These are phyloP conservation scores for Melampsora americana DNA, from an alignment of 1,284 basidiomycete species.

Conservation along the genomic window DNA sequence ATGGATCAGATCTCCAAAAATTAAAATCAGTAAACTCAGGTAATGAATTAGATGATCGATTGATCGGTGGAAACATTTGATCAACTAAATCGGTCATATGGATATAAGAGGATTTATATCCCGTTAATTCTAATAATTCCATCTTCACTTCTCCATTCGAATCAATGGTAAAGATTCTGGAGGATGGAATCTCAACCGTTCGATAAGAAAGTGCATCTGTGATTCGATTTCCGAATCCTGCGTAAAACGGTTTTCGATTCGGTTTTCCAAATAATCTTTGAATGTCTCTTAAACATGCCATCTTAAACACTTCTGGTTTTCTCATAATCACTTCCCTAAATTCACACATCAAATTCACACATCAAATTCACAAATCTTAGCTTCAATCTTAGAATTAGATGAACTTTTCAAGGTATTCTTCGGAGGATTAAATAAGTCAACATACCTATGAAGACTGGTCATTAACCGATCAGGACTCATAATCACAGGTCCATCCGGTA, in stretches of 20 bases:
- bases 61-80: constrained; percentile 95
- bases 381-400: no score
- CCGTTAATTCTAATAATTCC: constrained; percentile 89
- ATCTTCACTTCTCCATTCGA: constrained; percentile 93
- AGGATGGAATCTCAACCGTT: constrained; percentile 88
- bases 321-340: constrained; percentile 75
- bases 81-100: constrained; percentile 98
- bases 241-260: constrained; percentile 72
- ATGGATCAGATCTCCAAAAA: constrained; percentile 69
- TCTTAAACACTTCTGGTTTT: constrained; percentile 99
- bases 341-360: not conserved
- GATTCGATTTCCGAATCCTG: constrained; percentile 97
- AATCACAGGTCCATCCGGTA: constrained; percentile 96
- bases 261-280: constrained; percentile 75
- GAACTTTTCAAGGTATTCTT: no score
- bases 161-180: constrained; percentile 96
- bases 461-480: constrained; percentile 98
- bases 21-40: constrained; percentile 96
- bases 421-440: no score
- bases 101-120: constrained; percentile 95
- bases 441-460: constrained; percentile 83
- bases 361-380: no score
- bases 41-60: constrained; percentile 55
- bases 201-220: constrained; percentile 97
- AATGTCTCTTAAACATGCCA: constrained; percentile 97